Evolutionary conservation across 306 rosid genomes (phyloP).

Genomic region (Vigna hirtella): DNA sequence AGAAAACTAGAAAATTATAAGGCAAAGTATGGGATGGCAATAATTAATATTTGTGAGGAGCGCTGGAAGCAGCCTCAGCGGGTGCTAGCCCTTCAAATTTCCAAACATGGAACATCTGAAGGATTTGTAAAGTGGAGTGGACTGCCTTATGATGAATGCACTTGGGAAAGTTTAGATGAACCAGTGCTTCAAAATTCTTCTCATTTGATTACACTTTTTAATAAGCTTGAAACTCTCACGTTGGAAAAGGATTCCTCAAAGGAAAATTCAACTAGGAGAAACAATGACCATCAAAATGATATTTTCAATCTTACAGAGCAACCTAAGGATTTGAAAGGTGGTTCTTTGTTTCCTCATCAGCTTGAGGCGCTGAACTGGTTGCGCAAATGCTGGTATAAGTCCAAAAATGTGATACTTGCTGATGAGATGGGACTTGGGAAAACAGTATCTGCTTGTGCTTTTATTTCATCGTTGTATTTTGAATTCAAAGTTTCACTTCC

Average conservation of each 20-base stretch:
- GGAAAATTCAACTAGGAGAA: conserved; percentile 60
- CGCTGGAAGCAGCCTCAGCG: conserved; percentile 94
- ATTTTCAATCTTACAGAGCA: conserved; percentile 80
- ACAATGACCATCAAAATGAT: conserved; percentile 64
- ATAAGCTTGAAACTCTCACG: conserved; percentile 69
- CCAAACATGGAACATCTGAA: conserved; percentile 65
- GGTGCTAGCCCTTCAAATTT: conserved; percentile 73
- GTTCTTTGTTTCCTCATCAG: conserved; percentile 97
- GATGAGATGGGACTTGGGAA: conserved; percentile 99
- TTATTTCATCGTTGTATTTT: conserved; percentile 77
- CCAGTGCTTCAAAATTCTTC: conserved; percentile 67
- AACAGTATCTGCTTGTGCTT: conserved; percentile 96
- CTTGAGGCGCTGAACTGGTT: conserved; percentile 99
- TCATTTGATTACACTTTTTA: conserved; percentile 67
- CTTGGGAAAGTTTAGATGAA: conserved; percentile 96
- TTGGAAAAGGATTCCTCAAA: conserved; percentile 70
- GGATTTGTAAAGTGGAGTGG: conserved; percentile 93
- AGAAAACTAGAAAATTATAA: conserved; percentile 97
- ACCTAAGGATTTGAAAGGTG: conserved; percentile 93
- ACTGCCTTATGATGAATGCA: conserved; percentile 92
- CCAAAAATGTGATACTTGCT: conserved; percentile 97
- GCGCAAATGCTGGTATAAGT: conserved; percentile 94
- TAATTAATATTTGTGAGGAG: conserved; percentile 91
- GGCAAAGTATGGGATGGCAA: conserved; percentile 86
- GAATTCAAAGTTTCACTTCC: conserved; percentile 96